phyloP scores from a whole-genome alignment of 2,329 filamentous ascomycete species.

The Penicillium oxalicum region DNA sequence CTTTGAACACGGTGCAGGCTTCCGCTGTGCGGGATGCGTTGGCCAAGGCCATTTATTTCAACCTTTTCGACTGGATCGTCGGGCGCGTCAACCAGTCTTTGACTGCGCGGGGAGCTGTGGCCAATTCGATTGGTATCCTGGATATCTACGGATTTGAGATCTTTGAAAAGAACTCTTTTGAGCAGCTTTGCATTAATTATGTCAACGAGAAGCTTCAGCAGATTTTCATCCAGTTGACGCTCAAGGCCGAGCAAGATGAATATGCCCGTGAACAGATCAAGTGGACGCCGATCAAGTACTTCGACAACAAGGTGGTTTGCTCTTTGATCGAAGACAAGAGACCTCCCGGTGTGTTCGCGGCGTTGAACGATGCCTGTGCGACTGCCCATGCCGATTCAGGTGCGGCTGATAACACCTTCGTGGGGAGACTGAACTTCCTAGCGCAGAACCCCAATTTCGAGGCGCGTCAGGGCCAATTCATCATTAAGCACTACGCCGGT shows the following conservation, averaged over 20 bases:
- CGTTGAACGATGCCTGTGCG: conserved; percentile 94
- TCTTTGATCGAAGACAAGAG: conserved; percentile 89
- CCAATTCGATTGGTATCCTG: conserved; percentile 88
- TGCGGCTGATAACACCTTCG: conserved; percentile 92
- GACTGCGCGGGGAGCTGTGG: conserved; percentile 66
- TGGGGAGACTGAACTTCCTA: conserved; percentile 85
- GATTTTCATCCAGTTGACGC: conserved; percentile 95
- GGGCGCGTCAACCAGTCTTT: conserved; percentile 83
- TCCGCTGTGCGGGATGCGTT: conserved; percentile 81
- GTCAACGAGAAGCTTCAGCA: conserved; percentile 99
- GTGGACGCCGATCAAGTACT: conserved; percentile 99
- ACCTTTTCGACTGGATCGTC: conserved; percentile 98
- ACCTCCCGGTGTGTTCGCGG: conserved; percentile 88
- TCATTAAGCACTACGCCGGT: conserved; percentile 97
- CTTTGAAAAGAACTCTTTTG: conserved; percentile 98
- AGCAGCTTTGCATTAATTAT: conserved; percentile 99
- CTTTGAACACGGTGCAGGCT: conserved; percentile 82
- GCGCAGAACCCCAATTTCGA: conserved; percentile 82
- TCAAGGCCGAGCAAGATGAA: conserved; percentile 96
- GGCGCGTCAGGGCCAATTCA: conserved; percentile 88
- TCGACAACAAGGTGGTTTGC: conserved; percentile 98
- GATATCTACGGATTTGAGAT: conserved; percentile 99
- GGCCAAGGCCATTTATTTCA: conserved; percentile 93
- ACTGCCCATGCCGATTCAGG: conserved; percentile 95
- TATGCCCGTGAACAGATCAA: conserved; percentile 94